Base-by-base conservation (phyloP, 345 rosid species). In the Psidium guajava region DNA sequence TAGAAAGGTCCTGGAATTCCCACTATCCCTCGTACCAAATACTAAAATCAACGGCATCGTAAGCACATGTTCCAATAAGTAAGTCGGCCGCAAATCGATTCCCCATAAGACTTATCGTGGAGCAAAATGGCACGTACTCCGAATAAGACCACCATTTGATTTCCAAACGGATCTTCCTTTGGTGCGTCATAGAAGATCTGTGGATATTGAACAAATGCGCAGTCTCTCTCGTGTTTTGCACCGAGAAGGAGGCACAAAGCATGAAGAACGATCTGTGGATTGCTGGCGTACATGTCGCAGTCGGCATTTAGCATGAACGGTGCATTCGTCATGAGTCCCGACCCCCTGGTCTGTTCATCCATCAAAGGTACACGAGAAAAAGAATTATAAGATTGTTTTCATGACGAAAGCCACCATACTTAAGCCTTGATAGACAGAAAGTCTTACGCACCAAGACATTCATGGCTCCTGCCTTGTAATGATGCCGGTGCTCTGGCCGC, bases 291-390 rank as follows among this genome's bases (percentile, higher is more conserved):
- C 95, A 92, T 94, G 85, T 96, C 95, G 49, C 97, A 94, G 82
- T 96, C 98, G 28, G 95, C 91, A 83, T 95, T 96, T 54, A 94
- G 85, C 92, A 95, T 92, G 92, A 88, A 89, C 0, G 95, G 94
- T 2, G 98, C 94, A 69, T 94, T 94, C 18, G 94, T 93, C 91
- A 95, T 86, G 86, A 93, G 27, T 27, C 96, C 96, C 3, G 98
- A 96, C 1, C 93, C 94, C 85, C 96, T 84, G 11, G 88, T 92
- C 95, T 93, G 90, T 20, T 12, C 49, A 15, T 28, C 21, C 36
- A 25, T 81, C 54, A 6, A 15, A 20, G 14, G 1, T 36, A 54
- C 27, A 22, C 5, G 3, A 51, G 16, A 82, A 13, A 82, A 44
- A 80, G 16, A 44, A 22, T 5, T 5, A 8, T 25, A 2, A 44